These are phyloP conservation scores for Mantamonas sphyraenae DNA, from an alignment of 78 protist genomes.

Conservation along the genomic window DNA sequence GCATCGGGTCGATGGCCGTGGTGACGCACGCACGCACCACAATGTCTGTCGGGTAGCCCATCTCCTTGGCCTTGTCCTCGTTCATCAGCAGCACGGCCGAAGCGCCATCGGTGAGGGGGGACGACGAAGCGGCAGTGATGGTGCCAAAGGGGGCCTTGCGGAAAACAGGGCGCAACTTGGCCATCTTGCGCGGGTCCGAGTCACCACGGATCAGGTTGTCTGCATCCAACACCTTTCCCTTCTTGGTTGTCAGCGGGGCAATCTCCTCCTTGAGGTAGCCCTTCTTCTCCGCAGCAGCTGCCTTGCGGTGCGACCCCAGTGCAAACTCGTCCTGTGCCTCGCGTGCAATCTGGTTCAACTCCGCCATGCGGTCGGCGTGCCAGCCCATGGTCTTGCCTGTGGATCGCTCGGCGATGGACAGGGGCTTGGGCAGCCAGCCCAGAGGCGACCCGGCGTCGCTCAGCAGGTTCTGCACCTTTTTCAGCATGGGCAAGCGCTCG, in stretches of 20 bases:
- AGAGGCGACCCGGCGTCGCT: slow-evolving; percentile 10
- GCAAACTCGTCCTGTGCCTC: slow-evolving; percentile 40
- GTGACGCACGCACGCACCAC: too few relatives aligned
- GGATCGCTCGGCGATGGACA: slow-evolving; percentile 29
- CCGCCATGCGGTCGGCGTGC: slow-evolving; percentile 44
- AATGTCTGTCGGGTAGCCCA: slow-evolving; percentile 55
- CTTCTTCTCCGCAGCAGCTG: slow-evolving; percentile 19
- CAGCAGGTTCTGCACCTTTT: too few relatives aligned
- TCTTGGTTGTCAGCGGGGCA: not conserved
- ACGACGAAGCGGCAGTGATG: slow-evolving; percentile 36
- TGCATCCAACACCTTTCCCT: not conserved
- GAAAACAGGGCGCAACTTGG: slow-evolving; percentile 26
- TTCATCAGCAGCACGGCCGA: slow-evolving; percentile 34
- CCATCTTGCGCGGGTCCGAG: not conserved
- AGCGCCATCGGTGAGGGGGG: slow-evolving; percentile 42
- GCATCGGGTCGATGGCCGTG: slow-evolving; percentile 52
- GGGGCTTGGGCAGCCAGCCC: slow-evolving; percentile 35
- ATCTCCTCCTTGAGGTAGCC: slow-evolving; percentile 31
- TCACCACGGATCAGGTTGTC: slow-evolving; percentile 9
- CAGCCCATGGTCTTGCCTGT: slow-evolving; percentile 46
- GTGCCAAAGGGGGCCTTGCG: slow-evolving; percentile 11
- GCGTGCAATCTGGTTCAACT: slow-evolving; percentile 15
- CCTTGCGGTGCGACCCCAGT: slow-evolving; percentile 28
- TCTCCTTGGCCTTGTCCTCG: slow-evolving; percentile 28
- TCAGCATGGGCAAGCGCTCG: too few relatives aligned